phyloP scores from a whole-genome alignment of 2,329 filamentous ascomycete genomes.

The Arthrobotrys conoides region DNA sequence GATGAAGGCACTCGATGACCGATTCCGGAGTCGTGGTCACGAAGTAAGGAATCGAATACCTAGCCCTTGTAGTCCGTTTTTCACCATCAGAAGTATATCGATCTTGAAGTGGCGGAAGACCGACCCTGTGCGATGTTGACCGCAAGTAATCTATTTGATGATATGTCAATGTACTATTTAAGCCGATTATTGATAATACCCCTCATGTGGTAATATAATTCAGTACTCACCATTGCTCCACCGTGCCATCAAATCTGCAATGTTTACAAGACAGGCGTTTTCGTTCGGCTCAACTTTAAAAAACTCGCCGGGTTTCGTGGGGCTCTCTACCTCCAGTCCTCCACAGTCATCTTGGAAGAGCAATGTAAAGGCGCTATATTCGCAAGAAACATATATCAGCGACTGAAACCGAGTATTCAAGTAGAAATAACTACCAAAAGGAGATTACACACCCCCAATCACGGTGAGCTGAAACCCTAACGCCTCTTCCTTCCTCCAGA shows the following conservation, averaged over 20 bases:
- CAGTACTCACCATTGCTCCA: conserved; percentile 70
- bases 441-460: conserved; percentile 67
- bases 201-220: not conserved
- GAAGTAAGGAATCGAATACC: conserved; percentile 71
- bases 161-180: conserved; percentile 1
- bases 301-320: conserved; percentile 66
- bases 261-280: conserved; percentile 69
- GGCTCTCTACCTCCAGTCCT: conserved; percentile 69
- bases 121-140: conserved; percentile 69
- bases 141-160: conserved; percentile 66
- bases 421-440: not conserved
- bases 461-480: conserved; percentile 69
- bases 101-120: conserved; percentile 67
- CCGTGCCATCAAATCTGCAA: conserved; percentile 69
- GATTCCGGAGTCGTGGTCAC: conserved; percentile 67
- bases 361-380: conserved; percentile 67
- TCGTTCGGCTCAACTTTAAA: conserved; percentile 67
- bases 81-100: conserved; percentile 65
- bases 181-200: not conserved
- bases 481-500: conserved; percentile 66
- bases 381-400: not conserved
- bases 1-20: conserved; percentile 68
- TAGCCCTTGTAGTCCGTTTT: conserved; percentile 67
- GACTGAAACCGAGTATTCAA: not conserved
- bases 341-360: conserved; percentile 70